phyloP scores from a whole-genome alignment of 257 asterid genomes.

The Jacaranda mimosifolia region DNA sequence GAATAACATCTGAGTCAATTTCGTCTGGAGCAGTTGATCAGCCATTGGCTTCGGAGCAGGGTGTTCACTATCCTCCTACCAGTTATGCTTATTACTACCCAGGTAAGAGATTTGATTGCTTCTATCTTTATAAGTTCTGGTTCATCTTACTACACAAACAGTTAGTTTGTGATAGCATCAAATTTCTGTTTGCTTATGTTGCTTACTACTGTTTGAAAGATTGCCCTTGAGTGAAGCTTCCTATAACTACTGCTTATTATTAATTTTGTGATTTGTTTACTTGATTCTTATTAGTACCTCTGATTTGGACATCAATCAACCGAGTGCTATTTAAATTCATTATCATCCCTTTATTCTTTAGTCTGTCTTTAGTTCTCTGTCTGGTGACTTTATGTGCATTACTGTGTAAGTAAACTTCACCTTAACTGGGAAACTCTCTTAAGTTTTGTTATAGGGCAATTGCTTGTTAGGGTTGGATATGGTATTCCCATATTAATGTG shows the following conservation, averaged over 20 bases:
- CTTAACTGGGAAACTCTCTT: too few relatives aligned
- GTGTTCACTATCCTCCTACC: conserved; percentile 61
- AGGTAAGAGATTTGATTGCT: conserved; percentile 50
- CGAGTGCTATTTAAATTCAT: neutral
- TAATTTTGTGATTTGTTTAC: too few relatives aligned
- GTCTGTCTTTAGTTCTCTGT: neutral
- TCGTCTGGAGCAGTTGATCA: conserved; percentile 47
- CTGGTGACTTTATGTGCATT: neutral
- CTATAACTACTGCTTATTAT: too few relatives aligned
- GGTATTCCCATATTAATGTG: too few relatives aligned
- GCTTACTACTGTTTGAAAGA: neutral
- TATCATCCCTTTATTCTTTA: neutral
- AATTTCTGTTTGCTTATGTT: neutral
- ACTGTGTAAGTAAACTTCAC: too few relatives aligned
- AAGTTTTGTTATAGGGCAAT: too few relatives aligned
- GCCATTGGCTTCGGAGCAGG: conserved; percentile 54
- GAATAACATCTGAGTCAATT: conserved; percentile 42
- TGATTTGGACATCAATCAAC: neutral
- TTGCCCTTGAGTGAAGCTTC: too few relatives aligned
- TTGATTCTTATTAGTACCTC: neutral
- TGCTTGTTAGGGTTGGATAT: too few relatives aligned
- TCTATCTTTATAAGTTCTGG: neutral
- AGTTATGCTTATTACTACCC: conserved; percentile 68
- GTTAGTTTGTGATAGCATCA: too few relatives aligned
- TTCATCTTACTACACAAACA: too few relatives aligned